Base-by-base conservation (phyloP, 371 early-diverging fungal species). In the Mortierella sp. region DNA sequence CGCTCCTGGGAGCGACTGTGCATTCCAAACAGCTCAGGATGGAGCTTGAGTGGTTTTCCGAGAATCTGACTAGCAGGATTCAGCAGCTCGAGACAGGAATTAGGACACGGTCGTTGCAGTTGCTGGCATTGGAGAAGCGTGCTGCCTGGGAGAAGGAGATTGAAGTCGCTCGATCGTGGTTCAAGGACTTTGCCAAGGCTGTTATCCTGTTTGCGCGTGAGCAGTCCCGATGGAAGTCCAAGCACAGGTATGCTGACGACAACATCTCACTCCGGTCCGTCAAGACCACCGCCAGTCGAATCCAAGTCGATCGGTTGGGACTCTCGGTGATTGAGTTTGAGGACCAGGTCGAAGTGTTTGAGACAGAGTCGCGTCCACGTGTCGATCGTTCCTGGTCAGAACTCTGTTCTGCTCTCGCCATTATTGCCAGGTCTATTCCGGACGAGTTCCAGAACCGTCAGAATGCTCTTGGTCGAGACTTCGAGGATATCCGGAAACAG, bases 161-260 rank as follows among this genome's bases (percentile, higher is more conserved):
- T 34, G 87, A 82, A 38, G 74, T 75, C 11, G 75, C 87, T 11
- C 47, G 87, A n/a, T 78, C 83, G 3, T 86, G 87, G 87, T 86
- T 86, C 74, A 82, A 82, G 82, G 87, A 86, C 52, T 86, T 86
- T 73, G 87, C 87, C 28, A 80, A 80, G 73, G 82, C 82, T 16
- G 87, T 86, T 14, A 79, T 86, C 55, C 50, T 82, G 34, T 86
- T 86, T 74, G 87, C 87, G 11, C 77, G 80, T 0, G 87, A 86
- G 50, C 87, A 86, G 45, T 54, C 55, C 2, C 74, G 75, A 14
- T 86, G 87, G 87, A 74, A 78, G 73, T 47, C 87, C 24, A 82
- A 80, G 58, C 85, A 79, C 28, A 54, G 42, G 11, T 78, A 82
- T 21, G 65, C 73, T 26, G 87, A 86, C 54, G 87, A 86, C 44